Percentiles rank a stretch among this genome's conserved stretches.
Conservation (phyloP, 495 filamentous ascomycete genomes). For the Trichoderma orchidacearum region DNA sequence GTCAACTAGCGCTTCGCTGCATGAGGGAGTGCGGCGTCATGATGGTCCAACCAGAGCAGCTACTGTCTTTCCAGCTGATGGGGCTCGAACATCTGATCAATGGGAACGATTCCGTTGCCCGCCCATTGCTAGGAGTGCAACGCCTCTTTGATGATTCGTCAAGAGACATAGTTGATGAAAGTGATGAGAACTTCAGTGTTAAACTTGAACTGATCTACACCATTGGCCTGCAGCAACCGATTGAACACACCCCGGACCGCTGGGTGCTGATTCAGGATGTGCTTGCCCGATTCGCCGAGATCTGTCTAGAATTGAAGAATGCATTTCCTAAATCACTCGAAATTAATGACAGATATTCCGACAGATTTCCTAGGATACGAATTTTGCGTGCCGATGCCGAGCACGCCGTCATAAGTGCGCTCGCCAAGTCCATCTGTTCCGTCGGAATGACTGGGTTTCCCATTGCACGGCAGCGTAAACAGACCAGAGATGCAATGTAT, state of each 20-base stretch:
- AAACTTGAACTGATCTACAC: conserved; percentile 56
- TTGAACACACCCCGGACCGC: conserved; percentile 43
- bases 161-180: conserved; percentile 50
- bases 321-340: conserved; percentile 24
- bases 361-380: conserved; percentile 30
- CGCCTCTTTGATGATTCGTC: conserved; percentile 24
- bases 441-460: conserved; percentile 25
- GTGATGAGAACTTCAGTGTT: conserved; percentile 49
- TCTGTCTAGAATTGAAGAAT: conserved; percentile 8
- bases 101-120: conserved; percentile 11
- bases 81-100: conserved; percentile 36
- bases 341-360: conserved; percentile 11
- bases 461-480: conserved; percentile 21
- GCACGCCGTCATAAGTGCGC: conserved; percentile 11
- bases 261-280: conserved; percentile 48
- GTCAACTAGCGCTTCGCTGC: conserved; percentile 26
- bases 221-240: conserved; percentile 38
- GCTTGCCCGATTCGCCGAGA: conserved; percentile 25
- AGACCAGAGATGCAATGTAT: conserved; percentile 20
- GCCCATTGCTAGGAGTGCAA: conserved; percentile 24
- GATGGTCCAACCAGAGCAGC: conserved; percentile 52
- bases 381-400: conserved; percentile 24
- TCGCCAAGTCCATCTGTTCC: conserved; percentile 23
- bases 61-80: conserved; percentile 56
- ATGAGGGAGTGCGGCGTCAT: conserved; percentile 35